Evolutionary conservation across 2,329 filamentous ascomycete genomes (phyloP).

Genomic region (Pseudocercospora musae): DNA sequence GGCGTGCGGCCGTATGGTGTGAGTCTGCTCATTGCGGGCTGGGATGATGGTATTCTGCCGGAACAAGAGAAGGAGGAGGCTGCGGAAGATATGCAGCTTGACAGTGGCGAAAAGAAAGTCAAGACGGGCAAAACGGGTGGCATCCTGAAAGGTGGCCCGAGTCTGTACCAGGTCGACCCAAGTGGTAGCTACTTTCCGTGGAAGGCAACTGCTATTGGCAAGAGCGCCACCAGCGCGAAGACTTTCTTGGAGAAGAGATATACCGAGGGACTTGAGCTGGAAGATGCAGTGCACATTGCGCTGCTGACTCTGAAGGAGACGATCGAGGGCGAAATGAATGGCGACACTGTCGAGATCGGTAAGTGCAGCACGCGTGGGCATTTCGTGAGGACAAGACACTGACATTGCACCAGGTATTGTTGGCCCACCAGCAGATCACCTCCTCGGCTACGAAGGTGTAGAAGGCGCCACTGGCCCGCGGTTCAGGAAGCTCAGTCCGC

Average conservation of each 20-base stretch:
- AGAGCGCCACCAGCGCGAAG: slow-evolving; percentile 97
- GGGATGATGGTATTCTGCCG: slow-evolving; percentile 94
- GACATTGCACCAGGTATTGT: slow-evolving; percentile 71
- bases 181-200: slow-evolving; percentile 98
- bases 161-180: slow-evolving; percentile 98
- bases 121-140: slow-evolving; percentile 84
- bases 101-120: slow-evolving; percentile 68
- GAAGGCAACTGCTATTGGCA: slow-evolving; percentile 99
- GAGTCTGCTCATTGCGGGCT: slow-evolving; percentile 89
- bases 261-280: slow-evolving; percentile 91
- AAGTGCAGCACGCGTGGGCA: slow-evolving; percentile 34
- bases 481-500: slow-evolving; percentile 91
- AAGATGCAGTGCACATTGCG: slow-evolving; percentile 98
- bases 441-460: slow-evolving; percentile 87
- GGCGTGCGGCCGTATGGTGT: slow-evolving; percentile 97
- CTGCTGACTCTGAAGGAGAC: slow-evolving; percentile 97
- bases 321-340: slow-evolving; percentile 99
- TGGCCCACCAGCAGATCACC: slow-evolving; percentile 86
- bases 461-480: slow-evolving; percentile 79
- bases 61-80: slow-evolving; percentile 69
- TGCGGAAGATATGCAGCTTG: slow-evolving; percentile 49
- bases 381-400: background rate
- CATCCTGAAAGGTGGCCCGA: slow-evolving; percentile 91
- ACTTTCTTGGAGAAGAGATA: slow-evolving; percentile 99
- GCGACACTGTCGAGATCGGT: slow-evolving; percentile 86